A percentile compares a stretch with the other conserved stretches of the same genome.
Evolutionary conservation across 176 grass and related monocot species (phyloP).

Genomic region (Bolboschoenus planiculmis): DNA sequence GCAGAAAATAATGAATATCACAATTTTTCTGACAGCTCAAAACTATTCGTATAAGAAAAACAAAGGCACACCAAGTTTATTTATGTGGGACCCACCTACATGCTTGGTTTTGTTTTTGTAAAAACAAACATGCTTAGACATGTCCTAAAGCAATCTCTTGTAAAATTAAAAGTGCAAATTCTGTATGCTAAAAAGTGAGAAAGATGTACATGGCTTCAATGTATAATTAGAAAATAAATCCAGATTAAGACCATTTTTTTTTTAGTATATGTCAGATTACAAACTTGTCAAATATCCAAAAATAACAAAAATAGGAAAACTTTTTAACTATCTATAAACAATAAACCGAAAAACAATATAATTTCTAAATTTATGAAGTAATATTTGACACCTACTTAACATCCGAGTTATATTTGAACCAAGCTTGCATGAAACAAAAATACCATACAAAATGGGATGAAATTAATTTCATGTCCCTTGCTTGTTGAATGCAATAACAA

Average conservation of each 20-base stretch:
- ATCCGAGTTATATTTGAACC: background rate
- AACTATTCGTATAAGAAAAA: background rate
- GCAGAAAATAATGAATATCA: background rate
- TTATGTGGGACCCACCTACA: background rate
- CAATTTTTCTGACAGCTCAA: constrained; percentile 1
- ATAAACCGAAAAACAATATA: background rate
- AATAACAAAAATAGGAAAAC: background rate
- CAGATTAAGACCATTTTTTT: background rate
- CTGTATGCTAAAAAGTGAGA: background rate
- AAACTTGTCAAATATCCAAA: background rate
- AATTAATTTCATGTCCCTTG: constrained; percentile 11
- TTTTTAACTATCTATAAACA: background rate
- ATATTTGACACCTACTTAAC: constrained; percentile 5
- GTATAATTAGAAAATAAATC: background rate
- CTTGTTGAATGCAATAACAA: too few relatives aligned
- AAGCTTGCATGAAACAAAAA: background rate
- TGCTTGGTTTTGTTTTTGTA: background rate
- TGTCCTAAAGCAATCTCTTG: background rate
- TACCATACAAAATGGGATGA: background rate
- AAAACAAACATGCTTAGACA: background rate
- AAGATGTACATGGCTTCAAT: background rate
- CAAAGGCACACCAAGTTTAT: background rate
- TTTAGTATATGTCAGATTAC: background rate
- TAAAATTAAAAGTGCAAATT: background rate
- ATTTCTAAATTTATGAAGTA: background rate